Base-by-base conservation (phyloP, 495 filamentous ascomycete species). In the Podospora australis region DNA sequence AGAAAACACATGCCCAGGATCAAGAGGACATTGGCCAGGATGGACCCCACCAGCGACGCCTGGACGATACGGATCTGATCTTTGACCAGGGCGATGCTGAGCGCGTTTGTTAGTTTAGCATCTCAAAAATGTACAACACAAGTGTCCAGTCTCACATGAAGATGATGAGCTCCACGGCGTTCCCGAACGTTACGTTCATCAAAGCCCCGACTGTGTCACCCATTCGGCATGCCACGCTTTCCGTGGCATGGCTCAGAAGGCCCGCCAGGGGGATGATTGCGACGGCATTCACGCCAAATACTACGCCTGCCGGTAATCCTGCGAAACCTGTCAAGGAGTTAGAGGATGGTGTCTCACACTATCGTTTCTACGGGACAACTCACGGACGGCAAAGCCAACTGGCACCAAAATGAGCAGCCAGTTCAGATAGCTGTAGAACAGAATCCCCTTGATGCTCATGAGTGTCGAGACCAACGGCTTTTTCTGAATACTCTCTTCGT, bases 1-100 rank as follows among this genome's bases (percentile, higher is more conserved):
- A 94, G 70, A 63, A 95, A 95, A 30, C 84, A 84, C 87, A 95
- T 91, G 53, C 90, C 90, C 50, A 95, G 70, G 61, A 95, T 95
- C 39, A 95, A 76, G 10, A 96, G 74, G 34, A 95, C 65, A 56
- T 95, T 95, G 28, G 87, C 85, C 42, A 96, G 72, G 53, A 95
- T 94, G 0, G 88, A 94, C 17, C 90, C 90, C 17, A 95, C 70
- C 49, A 95, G 69, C 0, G 89, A 90, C 24, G 90, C 87, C 67
- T 95, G 90, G 5, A 95, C 88, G 53, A 95, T 90, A 34, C 80
- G 76, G 53, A 96, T 95, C 67, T 95, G 82, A 67, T 88, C 77
- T 78, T 83, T 80, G 49, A 77, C 72, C 13, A 86, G 69, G 23
- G 82, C 82, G 66, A 86, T 84, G 61, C 77, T 86, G 56, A 54